These are phyloP conservation scores for Alternaria viburni DNA, from an alignment of 2,329 filamentous ascomycete species.

Conservation along the genomic window DNA sequence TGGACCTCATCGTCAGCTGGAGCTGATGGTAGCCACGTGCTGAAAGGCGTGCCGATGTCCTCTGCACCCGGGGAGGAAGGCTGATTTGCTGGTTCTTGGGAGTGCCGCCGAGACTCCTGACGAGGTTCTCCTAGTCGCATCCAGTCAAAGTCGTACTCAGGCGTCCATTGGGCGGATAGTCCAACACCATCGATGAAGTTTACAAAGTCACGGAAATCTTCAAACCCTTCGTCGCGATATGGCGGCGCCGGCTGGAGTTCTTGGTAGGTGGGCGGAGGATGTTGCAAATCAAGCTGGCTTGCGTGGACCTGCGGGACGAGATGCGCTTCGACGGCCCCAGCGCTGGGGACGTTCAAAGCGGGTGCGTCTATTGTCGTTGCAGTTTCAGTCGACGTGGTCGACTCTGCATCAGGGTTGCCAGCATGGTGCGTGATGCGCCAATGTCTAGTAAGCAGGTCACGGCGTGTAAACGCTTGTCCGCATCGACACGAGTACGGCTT, in stretches of 20 bases:
- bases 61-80: constrained; percentile 28
- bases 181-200: constrained; percentile 45
- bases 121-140: constrained; percentile 26
- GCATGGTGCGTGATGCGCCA: constrained; percentile 38
- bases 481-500: constrained; percentile 40
- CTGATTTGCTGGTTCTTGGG: constrained; percentile 20
- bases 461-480: constrained; percentile 34
- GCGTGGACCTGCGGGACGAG: constrained; percentile 10
- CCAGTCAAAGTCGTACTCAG: constrained; percentile 40
- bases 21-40: constrained; percentile 39
- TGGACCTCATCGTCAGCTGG: constrained; percentile 36
- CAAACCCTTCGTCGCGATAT: constrained; percentile 33
- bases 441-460: constrained; percentile 40
- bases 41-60: constrained; percentile 40
- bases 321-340: neutral
- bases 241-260: constrained; percentile 10
- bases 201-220: constrained; percentile 41
- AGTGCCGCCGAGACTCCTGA: constrained; percentile 24
- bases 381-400: constrained; percentile 10
- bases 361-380: constrained; percentile 8
- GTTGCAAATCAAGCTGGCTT: constrained; percentile 18
- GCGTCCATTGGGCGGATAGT: constrained; percentile 39
- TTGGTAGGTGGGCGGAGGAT: constrained; percentile 14
- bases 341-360: constrained; percentile 1
- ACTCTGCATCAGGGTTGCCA: constrained; percentile 7